A percentile compares a stretch with the other conserved stretches of the same genome.
These are phyloP conservation scores for Irpex sp. DNA, from an alignment of 1,284 basidiomycete genomes.

Conservation along the genomic window DNA sequence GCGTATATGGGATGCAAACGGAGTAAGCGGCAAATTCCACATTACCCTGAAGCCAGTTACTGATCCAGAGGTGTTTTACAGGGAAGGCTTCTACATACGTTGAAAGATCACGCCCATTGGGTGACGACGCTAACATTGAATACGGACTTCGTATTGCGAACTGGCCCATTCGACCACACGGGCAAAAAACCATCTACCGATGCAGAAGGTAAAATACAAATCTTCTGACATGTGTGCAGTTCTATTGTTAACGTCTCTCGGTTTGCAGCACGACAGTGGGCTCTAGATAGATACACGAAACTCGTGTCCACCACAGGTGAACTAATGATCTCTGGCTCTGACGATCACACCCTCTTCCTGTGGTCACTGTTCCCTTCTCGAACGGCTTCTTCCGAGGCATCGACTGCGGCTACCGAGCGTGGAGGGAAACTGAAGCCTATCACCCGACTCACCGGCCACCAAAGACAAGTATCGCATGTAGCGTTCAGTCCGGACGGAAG, in stretches of 20 bases:
- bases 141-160: conserved; percentile 92
- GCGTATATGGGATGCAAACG: conserved; percentile 88
- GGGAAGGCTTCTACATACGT: conserved; percentile 66
- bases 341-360: conserved; percentile 93
- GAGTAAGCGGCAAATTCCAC: conserved; percentile 39
- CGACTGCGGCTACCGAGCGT: conserved; percentile 29
- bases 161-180: conserved; percentile 92
- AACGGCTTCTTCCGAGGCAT: conserved; percentile 31
- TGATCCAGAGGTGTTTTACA: conserved; percentile 21
- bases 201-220: conserved; percentile 61
- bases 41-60: not conserved
- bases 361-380: conserved; percentile 74
- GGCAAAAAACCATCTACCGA: conserved; percentile 74
- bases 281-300: conserved; percentile 71
- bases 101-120: conserved; percentile 98
- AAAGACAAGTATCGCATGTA: conserved; percentile 94
- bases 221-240: not conserved
- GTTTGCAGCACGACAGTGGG: conserved; percentile 64
- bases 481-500: conserved; percentile 94
- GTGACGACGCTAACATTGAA: conserved; percentile 95
- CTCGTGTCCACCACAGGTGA: conserved; percentile 73
- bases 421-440: conserved; percentile 78
- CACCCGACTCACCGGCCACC: conserved; percentile 89
- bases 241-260: no score
- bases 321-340: conserved; percentile 88